These are phyloP conservation scores for Eremothecium cymbalariae DNA, from an alignment of 1,139 yeast genomes.

Conservation along the genomic window DNA sequence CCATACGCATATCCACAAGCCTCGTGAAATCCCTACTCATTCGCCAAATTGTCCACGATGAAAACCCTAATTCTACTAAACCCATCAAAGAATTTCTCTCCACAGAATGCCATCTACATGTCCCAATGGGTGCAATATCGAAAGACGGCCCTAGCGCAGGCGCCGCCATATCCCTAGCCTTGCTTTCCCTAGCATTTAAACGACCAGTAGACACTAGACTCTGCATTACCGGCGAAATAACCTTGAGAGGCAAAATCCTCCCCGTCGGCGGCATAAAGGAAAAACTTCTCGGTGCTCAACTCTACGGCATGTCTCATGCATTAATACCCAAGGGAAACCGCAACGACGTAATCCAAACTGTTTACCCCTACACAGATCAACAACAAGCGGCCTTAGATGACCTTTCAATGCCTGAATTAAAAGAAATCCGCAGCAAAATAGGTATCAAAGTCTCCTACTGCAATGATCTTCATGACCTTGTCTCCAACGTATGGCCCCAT, in stretches of 20 bases:
- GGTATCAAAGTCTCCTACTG: conserved; percentile 5
- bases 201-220: conserved; percentile 58
- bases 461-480: conserved; percentile 7
- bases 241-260: conserved; percentile 73
- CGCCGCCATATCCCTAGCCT: conserved; percentile 75
- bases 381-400: conserved; percentile 4
- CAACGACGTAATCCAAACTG: conserved; percentile 54
- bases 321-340: conserved; percentile 65
- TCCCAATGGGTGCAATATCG: conserved; percentile 80
- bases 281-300: conserved; percentile 76
- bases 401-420: conserved; percentile 2
- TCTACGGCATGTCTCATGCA: conserved; percentile 56
- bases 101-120: conserved; percentile 71
- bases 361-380: conserved; percentile 11
- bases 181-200: conserved; percentile 62
- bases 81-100: conserved; percentile 34
- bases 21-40: conserved; percentile 54
- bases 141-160: conserved; percentile 97
- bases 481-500: conserved; percentile 6
- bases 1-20: conserved; percentile 71
- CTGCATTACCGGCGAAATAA: conserved; percentile 94
- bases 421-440: conserved; percentile 2
- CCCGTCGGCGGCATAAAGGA: conserved; percentile 90
- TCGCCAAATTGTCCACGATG: conserved; percentile 20
- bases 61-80: conserved; percentile 9